Base-by-base conservation (phyloP, 805 yeast genomes). In the Yamadazyma phyllophila region DNA sequence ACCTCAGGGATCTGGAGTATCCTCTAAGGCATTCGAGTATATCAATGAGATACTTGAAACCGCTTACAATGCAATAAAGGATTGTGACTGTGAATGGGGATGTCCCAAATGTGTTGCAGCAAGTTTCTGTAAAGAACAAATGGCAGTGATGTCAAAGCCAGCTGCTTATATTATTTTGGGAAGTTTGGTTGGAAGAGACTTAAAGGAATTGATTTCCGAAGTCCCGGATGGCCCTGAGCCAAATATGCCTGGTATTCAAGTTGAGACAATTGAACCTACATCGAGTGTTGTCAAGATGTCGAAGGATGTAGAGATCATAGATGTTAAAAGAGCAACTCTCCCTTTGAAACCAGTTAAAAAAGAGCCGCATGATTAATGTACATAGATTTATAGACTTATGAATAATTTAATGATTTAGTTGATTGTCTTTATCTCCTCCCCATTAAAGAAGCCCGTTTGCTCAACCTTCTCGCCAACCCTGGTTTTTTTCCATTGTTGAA, bases 31-130 rank as follows among this genome's bases (percentile, higher is more conserved):
- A 0, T 92, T 86, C 63, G 92, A 86, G 47, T 82, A 84, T 55
- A 77, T 87, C 24, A 88, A 85, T 48, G 78, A 78, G 2, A 75
- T 94, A 3, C 56, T 92, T 24, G 64, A 68, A 38, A 76, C 80
- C 7, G 83, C 96, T 0, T 65, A 81, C 41, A 68, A 71, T 2
- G 71, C 85, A 33, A 69, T 91, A 0, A 70, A 73, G 26, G 74
- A 70, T 12, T 94, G 99, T 61, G 73, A 73, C 1, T 82, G 88
- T 63, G 82, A 82, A 5, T 80, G 84, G 76, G 92, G 92, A 0
- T 85, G 92, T 57, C 95, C 95, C 0, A 78, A 81, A 38, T 94
- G 99, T 69, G 85, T 90, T n/a, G 87, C 94, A 2, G 85, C 88
- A 1, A 68, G 87, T 0, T 80, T 78, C 43, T 94, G 99, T 65